Evolutionary conservation across 768 basidiomycete genomes (phyloP), one percentile per base, ranked within the genome.

Genomic region (Russula lepida): DNA sequence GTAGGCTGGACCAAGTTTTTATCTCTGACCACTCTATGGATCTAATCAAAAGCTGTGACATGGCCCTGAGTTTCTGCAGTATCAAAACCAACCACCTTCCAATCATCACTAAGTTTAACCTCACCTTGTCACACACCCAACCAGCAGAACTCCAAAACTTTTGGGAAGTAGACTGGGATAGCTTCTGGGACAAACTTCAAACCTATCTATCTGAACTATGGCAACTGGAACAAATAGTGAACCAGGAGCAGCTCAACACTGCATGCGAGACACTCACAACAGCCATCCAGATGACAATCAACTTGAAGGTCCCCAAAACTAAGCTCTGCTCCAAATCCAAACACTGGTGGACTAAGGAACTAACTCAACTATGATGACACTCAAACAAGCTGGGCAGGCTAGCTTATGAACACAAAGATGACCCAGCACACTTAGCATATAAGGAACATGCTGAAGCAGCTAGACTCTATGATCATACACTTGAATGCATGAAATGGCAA

Each of bases 241-340:
- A 13, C 4, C 50, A 52, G 21, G 13, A 21, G 1, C 9, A 52
- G 12, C 2, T 52, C 0, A 21, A 52, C 21, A 0, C 0, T 0
- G 11, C 6, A 0, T 52, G 50, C n/a, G 1, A 1, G 0, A 32
- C 2, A 0, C n/a, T 52, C 0, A 52, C 33, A 0, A 15, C 0
- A 2, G 47, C 13, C 2, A 1, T 48, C 2, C 47, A 48, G 27
- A 5, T 1, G 4, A 48, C 47, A 0, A 48, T 35, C 0, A 2
- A 2, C 0, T 2, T 1, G 0, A 11, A 37, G 2, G 51, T 52
- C 6, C 51, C 51, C 0, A 17, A 15, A 3, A 4, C 35, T 0
- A 15, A 7, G 0, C 1, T 37, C 5, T 5, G 7, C 1, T 6
- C 51, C 0, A 52, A 25, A 25, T 23, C 51, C 2, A 52, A 23